Conservation (phyloP, 208 protist genomes). For the Naegleria lovaniensis region DNA sequence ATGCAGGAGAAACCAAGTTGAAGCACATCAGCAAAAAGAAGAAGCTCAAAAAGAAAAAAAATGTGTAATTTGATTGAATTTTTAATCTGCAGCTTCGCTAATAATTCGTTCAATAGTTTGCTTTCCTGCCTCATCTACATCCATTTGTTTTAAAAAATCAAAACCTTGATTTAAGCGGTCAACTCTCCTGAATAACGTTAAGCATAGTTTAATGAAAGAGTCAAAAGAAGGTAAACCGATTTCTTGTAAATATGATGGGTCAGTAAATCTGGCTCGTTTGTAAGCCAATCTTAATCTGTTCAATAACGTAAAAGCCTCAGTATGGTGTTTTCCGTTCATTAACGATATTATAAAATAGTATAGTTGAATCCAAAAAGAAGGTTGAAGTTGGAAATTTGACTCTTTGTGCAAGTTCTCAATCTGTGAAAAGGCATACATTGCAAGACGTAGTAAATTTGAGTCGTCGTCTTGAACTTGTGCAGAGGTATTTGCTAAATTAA, state of each 20-base stretch:
- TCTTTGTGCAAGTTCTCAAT: not conserved
- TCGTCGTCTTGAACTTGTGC: not conserved
- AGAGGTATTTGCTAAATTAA: not conserved
- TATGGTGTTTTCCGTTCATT: not conserved
- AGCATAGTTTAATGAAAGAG: not conserved
- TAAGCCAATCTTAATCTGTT: conserved; percentile 21
- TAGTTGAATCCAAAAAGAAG: conserved; percentile 22
- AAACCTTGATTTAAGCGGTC: not conserved
- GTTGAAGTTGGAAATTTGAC: not conserved
- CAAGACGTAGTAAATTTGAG: not conserved
- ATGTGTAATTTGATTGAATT: not conserved
- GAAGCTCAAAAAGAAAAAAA: not conserved
- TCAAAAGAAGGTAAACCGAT: conserved; percentile 20
- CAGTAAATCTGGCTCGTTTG: conserved; percentile 8
- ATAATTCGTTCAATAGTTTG: not conserved
- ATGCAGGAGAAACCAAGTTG: not conserved
- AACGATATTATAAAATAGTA: not conserved
- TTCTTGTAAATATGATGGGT: not conserved
- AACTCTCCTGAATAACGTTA: not conserved
- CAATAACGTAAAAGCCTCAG: not conserved
- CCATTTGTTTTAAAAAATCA: conserved; percentile 16
- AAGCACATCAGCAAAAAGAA: not conserved
- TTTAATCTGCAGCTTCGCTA: not conserved
- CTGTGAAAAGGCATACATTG: not conserved
- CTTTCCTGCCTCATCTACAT: conserved; percentile 3